Conservation (phyloP, 129 eudicot genomes). For the Escallonia rubra region DNA sequence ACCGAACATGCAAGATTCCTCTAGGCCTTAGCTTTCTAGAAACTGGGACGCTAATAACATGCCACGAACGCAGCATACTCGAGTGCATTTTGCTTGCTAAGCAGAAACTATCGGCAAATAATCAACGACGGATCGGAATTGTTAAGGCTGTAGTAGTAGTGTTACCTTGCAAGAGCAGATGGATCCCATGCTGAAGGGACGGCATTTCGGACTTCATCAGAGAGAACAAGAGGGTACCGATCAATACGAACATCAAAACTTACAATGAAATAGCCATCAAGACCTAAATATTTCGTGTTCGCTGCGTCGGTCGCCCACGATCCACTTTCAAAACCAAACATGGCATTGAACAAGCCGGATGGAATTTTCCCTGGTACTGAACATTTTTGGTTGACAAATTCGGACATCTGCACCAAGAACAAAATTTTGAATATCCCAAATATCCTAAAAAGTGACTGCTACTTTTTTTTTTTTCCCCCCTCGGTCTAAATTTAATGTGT, state of each 20-base stretch:
- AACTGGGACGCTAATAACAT: no score
- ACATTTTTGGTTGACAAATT: constrained; percentile 55
- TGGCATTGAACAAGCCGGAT: constrained; percentile 68
- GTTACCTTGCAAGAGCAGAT: constrained; percentile 75
- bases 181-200: constrained; percentile 96
- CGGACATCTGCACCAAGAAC: constrained; percentile 61
- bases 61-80: no score
- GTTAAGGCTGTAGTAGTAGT: no score
- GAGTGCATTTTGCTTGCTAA: no score
- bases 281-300: constrained; percentile 60
- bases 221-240: constrained; percentile 68
- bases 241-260: constrained; percentile 63
- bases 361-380: constrained; percentile 79
- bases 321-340: constrained; percentile 78
- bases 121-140: no score
- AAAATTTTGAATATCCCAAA: constrained; percentile 13
- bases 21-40: no score
- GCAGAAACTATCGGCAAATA: no score
- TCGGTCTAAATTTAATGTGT: no score
- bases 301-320: constrained; percentile 91
- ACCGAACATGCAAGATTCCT: no score
- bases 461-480: no score
- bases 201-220: constrained; percentile 62
- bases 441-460: no score
- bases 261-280: constrained; percentile 80